phyloP scores from a whole-genome alignment of 441 rosid genomes.

The Populus trichocarpa region DNA sequence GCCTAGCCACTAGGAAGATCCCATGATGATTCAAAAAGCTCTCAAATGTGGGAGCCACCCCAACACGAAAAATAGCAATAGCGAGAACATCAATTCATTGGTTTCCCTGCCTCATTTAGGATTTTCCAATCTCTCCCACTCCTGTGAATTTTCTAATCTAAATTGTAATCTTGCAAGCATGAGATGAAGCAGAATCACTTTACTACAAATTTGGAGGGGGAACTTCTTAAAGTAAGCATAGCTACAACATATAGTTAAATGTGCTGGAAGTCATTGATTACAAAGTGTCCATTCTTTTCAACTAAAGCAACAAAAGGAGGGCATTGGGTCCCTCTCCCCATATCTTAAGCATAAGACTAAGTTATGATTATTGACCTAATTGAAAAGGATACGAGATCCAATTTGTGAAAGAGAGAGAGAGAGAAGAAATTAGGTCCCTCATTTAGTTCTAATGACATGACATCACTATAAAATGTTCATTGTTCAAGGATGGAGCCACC shows the following conservation, averaged over 20 bases:
- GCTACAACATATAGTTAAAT: constrained; percentile 19
- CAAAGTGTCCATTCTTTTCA: constrained; percentile 31
- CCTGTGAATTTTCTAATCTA: constrained; percentile 2
- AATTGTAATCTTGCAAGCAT: constrained; percentile 25
- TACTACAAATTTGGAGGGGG: constrained; percentile 7
- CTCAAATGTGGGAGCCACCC: constrained; percentile 24
- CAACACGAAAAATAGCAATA: not conserved
- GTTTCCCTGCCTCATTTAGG: not conserved
- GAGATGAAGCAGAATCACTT: constrained; percentile 28
- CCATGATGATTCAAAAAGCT: constrained; percentile 36
- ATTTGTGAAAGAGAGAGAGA: not conserved
- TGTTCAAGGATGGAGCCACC: constrained; percentile 15
- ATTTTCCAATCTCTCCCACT: not conserved
- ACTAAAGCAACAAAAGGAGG: not conserved
- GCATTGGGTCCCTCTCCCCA: constrained; percentile 23
- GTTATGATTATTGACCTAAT: constrained; percentile 25
- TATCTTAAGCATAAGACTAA: not conserved
- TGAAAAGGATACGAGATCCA: constrained; percentile 8
- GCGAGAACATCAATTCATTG: not conserved
- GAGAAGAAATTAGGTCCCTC: constrained; percentile 16
- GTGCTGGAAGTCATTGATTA: constrained; percentile 17
- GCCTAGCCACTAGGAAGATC: constrained; percentile 32
- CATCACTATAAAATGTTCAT: constrained; percentile 13
- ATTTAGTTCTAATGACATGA: constrained; percentile 24
- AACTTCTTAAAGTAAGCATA: constrained; percentile 19